A percentile compares a stretch with the other conserved stretches of the same genome.
These are phyloP conservation scores for Prunus fruticosa DNA, from an alignment of 306 rosid species.

Conservation along the genomic window DNA sequence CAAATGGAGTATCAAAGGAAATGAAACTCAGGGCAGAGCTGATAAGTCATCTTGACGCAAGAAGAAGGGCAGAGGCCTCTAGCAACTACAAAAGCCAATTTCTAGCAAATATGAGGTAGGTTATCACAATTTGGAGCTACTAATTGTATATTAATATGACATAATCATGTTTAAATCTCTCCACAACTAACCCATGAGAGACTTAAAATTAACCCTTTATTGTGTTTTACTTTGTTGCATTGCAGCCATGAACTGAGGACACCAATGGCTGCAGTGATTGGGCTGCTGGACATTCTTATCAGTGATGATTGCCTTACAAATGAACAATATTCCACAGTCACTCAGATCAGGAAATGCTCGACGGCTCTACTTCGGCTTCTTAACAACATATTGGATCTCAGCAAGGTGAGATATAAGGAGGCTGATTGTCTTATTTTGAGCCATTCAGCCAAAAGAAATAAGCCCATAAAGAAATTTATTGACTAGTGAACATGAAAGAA, in stretches of 20 bases:
- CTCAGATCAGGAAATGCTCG: conserved; percentile 95
- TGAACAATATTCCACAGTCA: conserved; percentile 85
- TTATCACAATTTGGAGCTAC: no score
- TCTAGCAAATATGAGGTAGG: conserved; percentile 96
- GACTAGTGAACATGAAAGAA: not conserved
- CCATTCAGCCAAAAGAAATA: not conserved
- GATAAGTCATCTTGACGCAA: conserved; percentile 91
- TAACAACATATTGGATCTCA: conserved; percentile 90
- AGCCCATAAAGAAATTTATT: not conserved
- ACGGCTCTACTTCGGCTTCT: conserved; percentile 96
- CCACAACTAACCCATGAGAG: no score
- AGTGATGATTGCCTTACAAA: conserved; percentile 93
- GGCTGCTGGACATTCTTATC: conserved; percentile 94
- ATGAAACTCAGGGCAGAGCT: conserved; percentile 96
- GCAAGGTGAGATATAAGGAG: conserved; percentile 61
- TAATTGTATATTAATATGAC: no score
- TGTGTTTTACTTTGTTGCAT: conserved; percentile 7
- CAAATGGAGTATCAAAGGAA: conserved; percentile 98
- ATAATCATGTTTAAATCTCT: not conserved
- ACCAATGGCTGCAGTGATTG: conserved; percentile 99
- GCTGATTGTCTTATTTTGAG: conserved; percentile 13
- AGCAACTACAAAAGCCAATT: conserved; percentile 97
- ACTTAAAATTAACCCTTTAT: not conserved
- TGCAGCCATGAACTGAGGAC: conserved; percentile 96
- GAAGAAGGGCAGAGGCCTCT: conserved; percentile 98